These are phyloP conservation scores for Pichia sp. DNA, from an alignment of 1,139 yeast genomes.

Conservation along the genomic window DNA sequence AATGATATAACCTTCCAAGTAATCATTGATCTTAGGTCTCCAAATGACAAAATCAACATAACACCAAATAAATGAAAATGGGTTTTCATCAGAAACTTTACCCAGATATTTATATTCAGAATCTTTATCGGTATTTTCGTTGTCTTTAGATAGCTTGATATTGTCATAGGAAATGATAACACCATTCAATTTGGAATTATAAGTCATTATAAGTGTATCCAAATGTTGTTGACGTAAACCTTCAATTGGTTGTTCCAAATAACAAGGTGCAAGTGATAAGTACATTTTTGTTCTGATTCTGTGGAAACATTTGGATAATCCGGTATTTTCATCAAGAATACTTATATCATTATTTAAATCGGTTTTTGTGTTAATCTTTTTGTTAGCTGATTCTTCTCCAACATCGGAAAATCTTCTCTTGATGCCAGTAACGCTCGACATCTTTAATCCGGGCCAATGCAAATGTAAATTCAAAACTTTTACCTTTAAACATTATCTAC, in stretches of 20 bases:
- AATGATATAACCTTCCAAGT: conserved; percentile 76
- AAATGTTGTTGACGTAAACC: conserved; percentile 85
- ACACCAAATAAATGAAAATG: conserved; percentile 85
- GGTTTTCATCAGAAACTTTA: conserved; percentile 69
- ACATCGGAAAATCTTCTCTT: neutral
- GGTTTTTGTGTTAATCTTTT: neutral
- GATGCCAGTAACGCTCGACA: too few relatives aligned
- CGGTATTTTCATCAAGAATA: conserved; percentile 3
- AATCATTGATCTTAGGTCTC: conserved; percentile 83
- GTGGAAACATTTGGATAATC: conserved; percentile 50
- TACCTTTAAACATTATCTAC: neutral
- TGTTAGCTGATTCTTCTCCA: neutral
- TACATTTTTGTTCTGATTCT: conserved; percentile 57
- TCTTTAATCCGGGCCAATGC: too few relatives aligned
- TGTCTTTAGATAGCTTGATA: conserved; percentile 36
- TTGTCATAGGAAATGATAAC: conserved; percentile 76
- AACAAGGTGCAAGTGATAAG: conserved; percentile 81
- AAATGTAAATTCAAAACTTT: neutral
- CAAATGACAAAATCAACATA: conserved; percentile 78
- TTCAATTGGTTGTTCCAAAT: conserved; percentile 54
- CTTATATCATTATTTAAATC: neutral
- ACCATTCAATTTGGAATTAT: conserved; percentile 65
- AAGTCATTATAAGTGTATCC: conserved; percentile 83
- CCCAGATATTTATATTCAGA: conserved; percentile 35
- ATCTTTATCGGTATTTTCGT: conserved; percentile 21